phyloP scores from a whole-genome alignment of 1,284 basidiomycete genomes.

The Ganoderma sinense region DNA sequence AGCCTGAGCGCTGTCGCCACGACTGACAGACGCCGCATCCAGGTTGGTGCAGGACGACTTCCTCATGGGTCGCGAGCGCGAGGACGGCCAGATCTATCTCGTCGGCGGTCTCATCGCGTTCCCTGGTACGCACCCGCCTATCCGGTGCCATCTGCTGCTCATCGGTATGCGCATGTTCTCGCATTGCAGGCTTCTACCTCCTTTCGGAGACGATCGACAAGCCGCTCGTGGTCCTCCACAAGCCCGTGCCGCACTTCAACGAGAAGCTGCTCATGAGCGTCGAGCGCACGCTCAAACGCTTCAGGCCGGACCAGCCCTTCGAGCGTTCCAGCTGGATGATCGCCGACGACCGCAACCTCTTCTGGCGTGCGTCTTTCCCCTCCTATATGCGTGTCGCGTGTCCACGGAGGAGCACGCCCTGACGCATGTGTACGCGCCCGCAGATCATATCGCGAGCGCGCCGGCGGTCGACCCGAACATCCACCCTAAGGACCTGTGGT shows the following conservation, averaged over 20 bases:
- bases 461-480: slow-evolving; percentile 34
- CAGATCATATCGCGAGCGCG: slow-evolving; percentile 40
- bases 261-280: slow-evolving; percentile 49
- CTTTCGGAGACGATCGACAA: slow-evolving; percentile 47
- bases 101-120: slow-evolving; percentile 48
- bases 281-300: slow-evolving; percentile 49
- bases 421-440: neutral
- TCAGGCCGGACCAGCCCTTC: slow-evolving; percentile 46
- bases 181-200: slow-evolving; percentile 44
- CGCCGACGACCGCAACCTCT: slow-evolving; percentile 47
- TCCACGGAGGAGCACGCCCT: neutral
- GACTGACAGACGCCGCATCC: neutral
- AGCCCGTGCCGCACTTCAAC: slow-evolving; percentile 49
- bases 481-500: slow-evolving; percentile 43
- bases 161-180: neutral
- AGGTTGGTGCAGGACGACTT: slow-evolving; percentile 51
- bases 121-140: slow-evolving; percentile 37
- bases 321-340: slow-evolving; percentile 52
- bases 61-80: slow-evolving; percentile 47
- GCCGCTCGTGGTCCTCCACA: slow-evolving; percentile 43
- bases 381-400: neutral
- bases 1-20: neutral
- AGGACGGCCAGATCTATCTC: slow-evolving; percentile 48
- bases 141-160: neutral
- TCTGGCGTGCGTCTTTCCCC: slow-evolving; percentile 38